Evolutionary conservation across 768 basidiomycete species (phyloP), one percentile per base, ranked within the genome.

Genomic region (Gymnopilus junonius): DNA sequence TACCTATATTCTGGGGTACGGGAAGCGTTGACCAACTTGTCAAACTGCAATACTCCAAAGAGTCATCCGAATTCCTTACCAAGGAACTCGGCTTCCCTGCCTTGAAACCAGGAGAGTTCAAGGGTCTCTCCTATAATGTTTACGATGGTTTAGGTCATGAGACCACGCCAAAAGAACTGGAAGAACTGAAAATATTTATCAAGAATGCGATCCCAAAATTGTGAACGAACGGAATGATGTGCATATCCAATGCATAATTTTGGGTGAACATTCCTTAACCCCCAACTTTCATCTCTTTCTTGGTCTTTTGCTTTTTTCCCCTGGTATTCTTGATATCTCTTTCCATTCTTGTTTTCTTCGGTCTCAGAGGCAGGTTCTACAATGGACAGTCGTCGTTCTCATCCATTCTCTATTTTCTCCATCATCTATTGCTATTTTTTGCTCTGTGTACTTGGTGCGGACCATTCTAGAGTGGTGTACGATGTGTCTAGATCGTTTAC

Each of bases 1-100:
- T 87, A 21, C 92, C 94, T 1, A 81, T 96, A 29, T 96, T 97
- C 76, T 92, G 92, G 87, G 95, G 91, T 12, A 92, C 95, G 65
- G 95, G 95, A 23, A 83, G 80, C 6, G 80, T 74, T 15, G 95
- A 98, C 76, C 88, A 85, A 7, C 80, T 97, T 23, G 89, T 97
- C 58, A 82, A 81, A 61, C 81, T 80, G 67, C 65, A 81, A 27
- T 80, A 87, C 54, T 86, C 86, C 23, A 72, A 81, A 58, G 74
- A 74, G 53, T 91, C 92, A 8, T 76, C 82, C 37, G 82, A 87
- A 7, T 83, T 84, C 62, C 76, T 96, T 45, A 83, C 81, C 35
- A 72, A 79, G 14, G 68, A 82, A 15, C 70, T 93, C 40, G 85
- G 87, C 15, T 78, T 91, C 59, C 79, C 81, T 20, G 70, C 71